These are phyloP conservation scores for Solanum appendiculatum DNA, from an alignment of 257 asterid species.

Conservation along the genomic window DNA sequence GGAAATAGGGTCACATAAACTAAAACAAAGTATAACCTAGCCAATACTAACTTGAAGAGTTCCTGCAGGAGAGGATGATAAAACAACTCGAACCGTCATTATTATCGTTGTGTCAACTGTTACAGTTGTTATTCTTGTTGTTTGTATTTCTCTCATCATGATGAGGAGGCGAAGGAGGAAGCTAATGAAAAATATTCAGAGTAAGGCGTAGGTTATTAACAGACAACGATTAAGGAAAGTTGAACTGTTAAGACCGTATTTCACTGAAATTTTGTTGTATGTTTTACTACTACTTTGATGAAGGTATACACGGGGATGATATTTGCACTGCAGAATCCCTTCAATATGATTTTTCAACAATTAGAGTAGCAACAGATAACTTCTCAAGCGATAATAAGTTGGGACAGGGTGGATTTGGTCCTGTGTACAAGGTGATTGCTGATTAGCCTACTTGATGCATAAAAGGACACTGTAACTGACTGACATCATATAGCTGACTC, in stretches of 20 bases:
- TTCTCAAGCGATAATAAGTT: slow-evolving; percentile 1
- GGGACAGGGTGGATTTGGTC: slow-evolving; percentile 8
- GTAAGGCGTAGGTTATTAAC: not conserved
- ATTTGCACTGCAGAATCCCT: not conserved
- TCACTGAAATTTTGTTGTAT: not conserved
- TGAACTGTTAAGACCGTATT: not conserved
- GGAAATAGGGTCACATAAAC: not conserved
- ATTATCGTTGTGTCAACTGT: not conserved
- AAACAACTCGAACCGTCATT: not conserved
- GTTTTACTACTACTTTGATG: not conserved
- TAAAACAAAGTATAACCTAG: not conserved
- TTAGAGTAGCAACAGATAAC: slow-evolving; percentile 1
- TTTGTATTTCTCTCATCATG: not conserved
- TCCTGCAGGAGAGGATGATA: not conserved
- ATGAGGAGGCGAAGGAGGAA: not conserved
- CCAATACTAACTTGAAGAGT: not conserved
- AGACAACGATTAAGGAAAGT: not conserved
- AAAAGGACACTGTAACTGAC: not conserved
- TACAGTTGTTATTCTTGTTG: not conserved
- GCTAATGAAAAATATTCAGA: not conserved
- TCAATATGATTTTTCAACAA: slow-evolving; percentile 9
- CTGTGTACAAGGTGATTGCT: slow-evolving; percentile 6
- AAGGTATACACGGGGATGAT: not conserved
- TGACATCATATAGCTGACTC: not conserved
- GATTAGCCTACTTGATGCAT: not conserved